Percentiles rank a stretch among this genome's conserved stretches.
These are phyloP conservation scores for Pseudonitzschia delicatissima DNA, from an alignment of 108 stramenopile genomes.

Conservation along the genomic window DNA sequence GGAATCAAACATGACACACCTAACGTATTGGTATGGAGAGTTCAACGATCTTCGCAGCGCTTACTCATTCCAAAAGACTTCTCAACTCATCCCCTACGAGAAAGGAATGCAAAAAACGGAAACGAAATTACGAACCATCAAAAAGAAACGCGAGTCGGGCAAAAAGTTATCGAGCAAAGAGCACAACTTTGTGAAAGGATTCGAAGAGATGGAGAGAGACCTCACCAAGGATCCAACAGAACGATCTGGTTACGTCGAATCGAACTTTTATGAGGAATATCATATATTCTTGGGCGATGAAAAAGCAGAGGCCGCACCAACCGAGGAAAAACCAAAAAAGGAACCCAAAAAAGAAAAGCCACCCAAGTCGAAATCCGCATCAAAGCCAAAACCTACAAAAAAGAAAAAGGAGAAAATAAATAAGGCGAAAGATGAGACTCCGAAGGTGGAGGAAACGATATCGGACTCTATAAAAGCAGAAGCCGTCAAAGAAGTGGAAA, in stretches of 20 bases:
- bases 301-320: conserved; percentile 1
- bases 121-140: neutral
- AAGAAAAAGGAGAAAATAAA: conserved; percentile 22
- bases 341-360: conserved; percentile 1
- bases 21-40: conserved; percentile 41
- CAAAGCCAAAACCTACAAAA: neutral
- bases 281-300: conserved; percentile 20
- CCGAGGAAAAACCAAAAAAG: neutral
- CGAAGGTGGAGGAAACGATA: neutral
- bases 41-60: conserved; percentile 17
- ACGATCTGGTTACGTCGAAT: conserved; percentile 23
- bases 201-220: conserved; percentile 39
- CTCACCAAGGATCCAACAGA: conserved; percentile 29
- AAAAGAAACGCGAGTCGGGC: conserved; percentile 23
- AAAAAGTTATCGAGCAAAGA: conserved; percentile 17
- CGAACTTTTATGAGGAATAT: conserved; percentile 31
- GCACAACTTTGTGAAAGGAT: conserved; percentile 14
- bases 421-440: conserved; percentile 4
- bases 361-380: neutral
- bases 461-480: neutral
- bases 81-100: conserved; percentile 32
- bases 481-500: neutral
- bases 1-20: conserved; percentile 15
- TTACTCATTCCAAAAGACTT: conserved; percentile 28
- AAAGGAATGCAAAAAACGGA: conserved; percentile 27